These are phyloP conservation scores for Eurotiales sp. DNA, from an alignment of 2,329 filamentous ascomycete species.

Conservation along the genomic window DNA sequence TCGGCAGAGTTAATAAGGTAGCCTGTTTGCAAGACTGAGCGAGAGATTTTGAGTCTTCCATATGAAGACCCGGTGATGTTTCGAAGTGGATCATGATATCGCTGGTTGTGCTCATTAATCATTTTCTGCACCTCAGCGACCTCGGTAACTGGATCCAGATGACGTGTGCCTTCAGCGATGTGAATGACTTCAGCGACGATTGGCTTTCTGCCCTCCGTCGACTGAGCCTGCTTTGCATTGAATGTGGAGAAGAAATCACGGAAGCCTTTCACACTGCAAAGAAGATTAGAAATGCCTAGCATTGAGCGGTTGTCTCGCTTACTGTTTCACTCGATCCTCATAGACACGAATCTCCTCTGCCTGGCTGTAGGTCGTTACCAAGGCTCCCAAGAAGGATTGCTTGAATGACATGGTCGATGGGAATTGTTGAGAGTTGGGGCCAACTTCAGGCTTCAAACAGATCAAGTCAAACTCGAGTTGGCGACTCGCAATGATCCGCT, in stretches of 20 bases:
- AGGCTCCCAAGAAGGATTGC: conserved; percentile 71
- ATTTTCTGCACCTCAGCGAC: conserved; percentile 81
- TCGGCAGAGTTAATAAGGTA: conserved; percentile 76
- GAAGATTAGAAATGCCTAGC: not conserved
- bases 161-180: conserved; percentile 71
- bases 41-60: conserved; percentile 67
- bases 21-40: conserved; percentile 85
- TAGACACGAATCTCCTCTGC: conserved; percentile 76
- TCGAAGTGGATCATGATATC: conserved; percentile 27
- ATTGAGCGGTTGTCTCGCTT: conserved; percentile 6
- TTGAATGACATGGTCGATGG: conserved; percentile 87
- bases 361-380: conserved; percentile 80
- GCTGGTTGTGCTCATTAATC: conserved; percentile 77
- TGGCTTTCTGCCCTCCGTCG: conserved; percentile 53
- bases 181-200: conserved; percentile 79
- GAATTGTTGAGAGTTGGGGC: conserved; percentile 76
- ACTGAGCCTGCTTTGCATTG: conserved; percentile 58
- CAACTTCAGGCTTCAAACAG: conserved; percentile 77
- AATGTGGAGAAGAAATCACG: conserved; percentile 76
- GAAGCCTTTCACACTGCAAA: conserved; percentile 67
- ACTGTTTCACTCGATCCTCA: conserved; percentile 61
- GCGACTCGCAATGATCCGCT: conserved; percentile 73
- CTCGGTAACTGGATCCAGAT: conserved; percentile 73
- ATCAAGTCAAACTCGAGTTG: conserved; percentile 83
- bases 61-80: conserved; percentile 41